These are phyloP conservation scores for Lactarius sp. DNA, from an alignment of 768 basidiomycete genomes.

Conservation along the genomic window DNA sequence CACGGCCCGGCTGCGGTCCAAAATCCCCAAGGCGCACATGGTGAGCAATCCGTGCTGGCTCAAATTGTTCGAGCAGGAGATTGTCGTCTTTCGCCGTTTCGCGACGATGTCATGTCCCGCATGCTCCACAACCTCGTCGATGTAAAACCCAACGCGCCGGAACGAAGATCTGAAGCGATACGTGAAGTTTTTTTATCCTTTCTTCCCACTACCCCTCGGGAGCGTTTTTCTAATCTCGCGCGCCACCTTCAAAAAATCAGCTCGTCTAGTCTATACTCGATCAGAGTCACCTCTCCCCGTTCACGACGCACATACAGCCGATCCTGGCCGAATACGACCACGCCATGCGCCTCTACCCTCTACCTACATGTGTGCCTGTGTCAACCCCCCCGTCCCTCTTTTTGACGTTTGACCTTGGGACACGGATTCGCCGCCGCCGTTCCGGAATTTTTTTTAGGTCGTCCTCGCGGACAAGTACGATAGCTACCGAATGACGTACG, in stretches of 20 bases:
- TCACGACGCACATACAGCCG: constrained; percentile 81
- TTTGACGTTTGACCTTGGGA: constrained; percentile 9
- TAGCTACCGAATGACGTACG: constrained; percentile 92
- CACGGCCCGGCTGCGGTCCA: constrained; percentile 58
- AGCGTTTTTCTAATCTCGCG: too few species aligned
- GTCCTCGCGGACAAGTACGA: constrained; percentile 96
- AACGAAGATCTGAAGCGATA: constrained; percentile 84
- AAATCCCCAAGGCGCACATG: constrained; percentile 77
- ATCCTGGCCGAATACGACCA: constrained; percentile 90
- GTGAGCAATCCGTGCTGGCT: constrained; percentile 90
- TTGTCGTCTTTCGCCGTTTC: constrained; percentile 88
- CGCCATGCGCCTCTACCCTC: constrained; percentile 84
- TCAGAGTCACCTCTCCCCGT: constrained; percentile 89
- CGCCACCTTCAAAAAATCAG: constrained; percentile 44
- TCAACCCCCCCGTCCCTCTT: too few species aligned
- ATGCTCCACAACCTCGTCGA: constrained; percentile 91
- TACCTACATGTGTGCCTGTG: constrained; percentile 78
- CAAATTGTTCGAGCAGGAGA: constrained; percentile 92
- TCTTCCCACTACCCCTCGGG: neutral
- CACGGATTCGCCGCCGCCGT: too few species aligned
- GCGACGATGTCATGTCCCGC: constrained; percentile 89
- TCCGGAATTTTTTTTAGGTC: constrained; percentile 47
- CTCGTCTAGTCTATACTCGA: constrained; percentile 95
- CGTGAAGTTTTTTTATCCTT: constrained; percentile 62
- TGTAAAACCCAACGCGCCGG: constrained; percentile 72